Percentiles rank a stretch among this genome's conserved stretches.
phyloP scores from a whole-genome alignment of 176 grass and related monocot species.

The Eragrostis curvula region DNA sequence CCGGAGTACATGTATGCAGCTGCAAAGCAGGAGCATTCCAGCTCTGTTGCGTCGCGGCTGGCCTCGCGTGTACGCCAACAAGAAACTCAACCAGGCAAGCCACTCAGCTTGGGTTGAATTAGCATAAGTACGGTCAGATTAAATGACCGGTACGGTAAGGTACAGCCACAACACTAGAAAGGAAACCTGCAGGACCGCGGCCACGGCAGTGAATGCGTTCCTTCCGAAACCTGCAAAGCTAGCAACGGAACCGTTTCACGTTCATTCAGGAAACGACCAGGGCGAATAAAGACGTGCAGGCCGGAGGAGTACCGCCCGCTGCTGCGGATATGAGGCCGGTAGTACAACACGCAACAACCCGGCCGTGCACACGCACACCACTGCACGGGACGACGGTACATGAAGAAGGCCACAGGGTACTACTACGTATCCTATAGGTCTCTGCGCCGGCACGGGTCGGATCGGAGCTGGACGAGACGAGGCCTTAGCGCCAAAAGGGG shows the following conservation, averaged over 20 bases:
- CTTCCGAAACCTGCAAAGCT: constrained; percentile 17
- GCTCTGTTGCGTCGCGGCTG: background rate
- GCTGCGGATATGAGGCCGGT: background rate
- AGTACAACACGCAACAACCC: constrained; percentile 19
- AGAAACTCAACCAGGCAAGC: background rate
- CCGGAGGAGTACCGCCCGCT: background rate
- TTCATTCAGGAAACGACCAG: background rate
- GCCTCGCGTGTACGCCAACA: no score
- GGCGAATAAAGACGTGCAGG: constrained; percentile 1
- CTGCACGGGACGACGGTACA: background rate
- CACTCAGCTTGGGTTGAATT: background rate
- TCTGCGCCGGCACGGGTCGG: no score
- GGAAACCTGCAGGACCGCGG: background rate
- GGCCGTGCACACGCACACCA: background rate
- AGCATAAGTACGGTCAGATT: background rate
- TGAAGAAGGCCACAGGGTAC: no score
- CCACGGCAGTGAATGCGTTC: background rate
- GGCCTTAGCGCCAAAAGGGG: no score
- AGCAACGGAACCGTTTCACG: background rate
- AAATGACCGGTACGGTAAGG: background rate
- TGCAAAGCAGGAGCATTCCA: background rate
- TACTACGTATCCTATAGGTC: no score
- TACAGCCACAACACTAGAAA: background rate
- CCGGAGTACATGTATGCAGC: no score
- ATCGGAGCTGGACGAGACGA: no score